These are phyloP conservation scores for Sphaerulina vaccinii DNA, from an alignment of 2,329 filamentous ascomycete genomes.

Conservation along the genomic window DNA sequence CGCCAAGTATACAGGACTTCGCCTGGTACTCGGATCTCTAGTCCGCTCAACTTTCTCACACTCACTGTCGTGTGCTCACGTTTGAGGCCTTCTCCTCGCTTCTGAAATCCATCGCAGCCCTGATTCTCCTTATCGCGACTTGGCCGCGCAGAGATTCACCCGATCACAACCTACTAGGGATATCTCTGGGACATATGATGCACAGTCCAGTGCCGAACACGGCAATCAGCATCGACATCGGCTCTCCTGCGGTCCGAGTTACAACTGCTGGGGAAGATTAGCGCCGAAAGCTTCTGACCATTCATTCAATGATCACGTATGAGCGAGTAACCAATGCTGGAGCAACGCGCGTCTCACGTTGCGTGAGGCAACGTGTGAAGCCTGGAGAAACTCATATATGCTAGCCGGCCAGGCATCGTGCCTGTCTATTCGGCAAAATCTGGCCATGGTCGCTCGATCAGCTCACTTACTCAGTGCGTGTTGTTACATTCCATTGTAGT, in stretches of 20 bases:
- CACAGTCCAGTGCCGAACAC: not conserved
- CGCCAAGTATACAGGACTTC: not conserved
- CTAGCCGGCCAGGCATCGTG: not conserved
- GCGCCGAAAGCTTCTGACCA: conserved; percentile 3
- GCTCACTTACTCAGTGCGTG: no score
- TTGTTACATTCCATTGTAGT: no score
- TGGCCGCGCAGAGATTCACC: not conserved
- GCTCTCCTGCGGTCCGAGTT: conserved; percentile 3
- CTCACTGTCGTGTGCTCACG: no score
- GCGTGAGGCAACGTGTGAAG: not conserved
- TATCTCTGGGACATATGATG: not conserved
- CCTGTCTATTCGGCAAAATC: not conserved
- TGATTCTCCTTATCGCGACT: no score
- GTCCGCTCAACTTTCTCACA: not conserved
- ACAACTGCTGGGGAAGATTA: not conserved
- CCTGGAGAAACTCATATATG: no score
- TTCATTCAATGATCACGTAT: not conserved
- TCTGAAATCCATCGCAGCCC: no score
- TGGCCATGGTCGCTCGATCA: not conserved
- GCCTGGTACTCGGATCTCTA: not conserved
- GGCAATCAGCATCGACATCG: not conserved
- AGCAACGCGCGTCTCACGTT: not conserved
- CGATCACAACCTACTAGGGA: not conserved
- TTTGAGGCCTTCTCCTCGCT: no score
- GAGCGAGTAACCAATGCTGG: not conserved